Evolutionary conservation across 495 filamentous ascomycete genomes (phyloP), one percentile per base, ranked within the genome.

Genomic region (Daldinia childiae): DNA sequence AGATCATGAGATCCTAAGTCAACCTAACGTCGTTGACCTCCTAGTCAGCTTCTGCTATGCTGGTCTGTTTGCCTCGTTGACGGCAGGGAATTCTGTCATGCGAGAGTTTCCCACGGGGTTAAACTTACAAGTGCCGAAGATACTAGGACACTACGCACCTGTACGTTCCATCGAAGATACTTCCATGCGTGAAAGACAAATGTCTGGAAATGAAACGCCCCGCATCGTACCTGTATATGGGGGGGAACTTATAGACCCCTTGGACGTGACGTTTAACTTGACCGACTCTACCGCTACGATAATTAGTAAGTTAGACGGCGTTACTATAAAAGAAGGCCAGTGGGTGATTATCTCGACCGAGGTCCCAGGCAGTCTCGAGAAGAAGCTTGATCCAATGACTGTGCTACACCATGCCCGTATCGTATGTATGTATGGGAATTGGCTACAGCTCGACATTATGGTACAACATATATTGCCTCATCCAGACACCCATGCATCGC

Each of bases 21-120:
- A 95, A 69, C 93, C 94, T 8, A 86, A 90, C 41, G 94, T 97
- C 1, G 91, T 97, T 17, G 95, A 98, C 74, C 80, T 98, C 4
- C 83, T 98, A 0, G 81, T 97, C 21, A 93, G 90, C 75, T 91
- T 98, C 72, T 93, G 91, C 70, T 97, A 93, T 69, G 75, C 84
- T 12, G 86, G 88, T 43, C 36, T 82, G n/a, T 64, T 62, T 29
- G 0, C 12, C 21, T 27, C 48, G 12, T 17, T n/a, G 7, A 15
- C 56, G 38, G 32, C 58, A 14, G n/a, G n/a, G 5, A 55, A 6
- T 51, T 0, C 36, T 12, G 14, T 32, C 78, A 72, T 93, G 36
- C 76, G 83, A 38, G 87, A 91, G 48, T 90, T 92, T 67, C 93
- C 93, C 0, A 83, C 75, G 26, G 92, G 93, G 0, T 85, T 94